phyloP scores from a whole-genome alignment of 306 rosid species.

The Cucurbita moschata region DNA sequence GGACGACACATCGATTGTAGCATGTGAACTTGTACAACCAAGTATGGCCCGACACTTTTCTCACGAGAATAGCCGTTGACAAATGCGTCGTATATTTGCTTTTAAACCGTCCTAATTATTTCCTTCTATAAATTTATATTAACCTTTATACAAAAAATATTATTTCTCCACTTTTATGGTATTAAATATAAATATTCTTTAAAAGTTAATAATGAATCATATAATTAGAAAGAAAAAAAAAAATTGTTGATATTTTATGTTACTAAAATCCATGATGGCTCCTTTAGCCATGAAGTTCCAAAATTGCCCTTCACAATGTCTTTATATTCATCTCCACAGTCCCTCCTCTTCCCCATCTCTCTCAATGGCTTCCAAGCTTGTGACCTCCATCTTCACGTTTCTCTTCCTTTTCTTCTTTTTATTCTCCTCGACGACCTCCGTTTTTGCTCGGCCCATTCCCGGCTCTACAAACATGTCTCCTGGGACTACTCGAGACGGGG shows the following conservation, averaged over 20 bases:
- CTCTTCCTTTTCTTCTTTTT: neutral
- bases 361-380: constrained; percentile 1
- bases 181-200: too few relatives aligned
- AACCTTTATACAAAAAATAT: too few relatives aligned
- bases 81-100: neutral
- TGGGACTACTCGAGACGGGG: neutral
- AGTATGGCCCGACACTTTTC: neutral
- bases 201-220: too few relatives aligned
- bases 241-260: too few relatives aligned
- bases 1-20: constrained; percentile 1
- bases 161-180: too few relatives aligned
- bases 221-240: too few relatives aligned
- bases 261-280: neutral
- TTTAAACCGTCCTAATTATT: neutral
- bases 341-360: neutral
- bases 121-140: neutral
- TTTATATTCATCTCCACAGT: neutral
- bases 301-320: neutral
- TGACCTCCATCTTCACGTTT: neutral
- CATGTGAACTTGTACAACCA: neutral
- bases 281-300: neutral
- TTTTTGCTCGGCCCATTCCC: neutral
- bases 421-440: neutral
- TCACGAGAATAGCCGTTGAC: neutral
- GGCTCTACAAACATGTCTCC: neutral